These are phyloP conservation scores for Crithidia thermophila DNA, from an alignment of 208 protist species.

Conservation along the genomic window DNA sequence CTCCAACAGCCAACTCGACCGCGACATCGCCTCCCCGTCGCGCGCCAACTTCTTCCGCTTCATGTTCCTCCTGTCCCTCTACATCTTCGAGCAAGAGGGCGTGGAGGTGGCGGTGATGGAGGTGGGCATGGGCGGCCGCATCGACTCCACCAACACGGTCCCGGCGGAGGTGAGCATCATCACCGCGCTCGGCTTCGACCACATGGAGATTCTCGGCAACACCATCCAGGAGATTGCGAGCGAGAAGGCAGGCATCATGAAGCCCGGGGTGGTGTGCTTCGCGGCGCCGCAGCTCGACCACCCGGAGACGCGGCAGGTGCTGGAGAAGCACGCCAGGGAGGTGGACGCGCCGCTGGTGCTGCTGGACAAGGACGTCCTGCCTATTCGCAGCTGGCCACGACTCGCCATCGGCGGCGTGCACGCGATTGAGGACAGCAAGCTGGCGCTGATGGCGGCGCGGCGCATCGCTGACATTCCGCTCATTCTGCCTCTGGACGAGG, in stretches of 20 bases:
- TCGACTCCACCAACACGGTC: constrained; percentile 95
- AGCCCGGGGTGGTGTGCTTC: constrained; percentile 74
- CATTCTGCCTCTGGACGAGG: constrained; percentile 58
- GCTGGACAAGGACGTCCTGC: constrained; percentile 63
- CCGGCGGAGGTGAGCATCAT: constrained; percentile 86
- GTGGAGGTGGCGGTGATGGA: constrained; percentile 94
- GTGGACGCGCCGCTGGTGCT: constrained; percentile 56
- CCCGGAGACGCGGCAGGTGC: constrained; percentile 54
- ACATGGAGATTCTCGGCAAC: constrained; percentile 93
- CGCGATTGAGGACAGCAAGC: constrained; percentile 83
- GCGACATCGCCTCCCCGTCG: constrained; percentile 41
- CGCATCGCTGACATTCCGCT: constrained; percentile 60
- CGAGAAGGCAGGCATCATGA: constrained; percentile 96
- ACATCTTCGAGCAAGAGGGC: constrained; percentile 74
- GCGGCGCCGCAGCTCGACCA: constrained; percentile 73
- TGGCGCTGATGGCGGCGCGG: constrained; percentile 75
- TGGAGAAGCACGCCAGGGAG: constrained; percentile 52
- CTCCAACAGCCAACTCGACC: constrained; percentile 59
- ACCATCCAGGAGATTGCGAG: constrained; percentile 92
- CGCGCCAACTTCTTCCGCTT: constrained; percentile 84
- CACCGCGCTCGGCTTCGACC: constrained; percentile 93
- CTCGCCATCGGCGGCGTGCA: constrained; percentile 80
- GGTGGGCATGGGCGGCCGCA: constrained; percentile 93
- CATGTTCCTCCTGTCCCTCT: constrained; percentile 83
- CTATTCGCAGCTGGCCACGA: constrained; percentile 66